Evolutionary conservation across 306 rosid species (phyloP).

Genomic region (Carpinus viminea): DNA sequence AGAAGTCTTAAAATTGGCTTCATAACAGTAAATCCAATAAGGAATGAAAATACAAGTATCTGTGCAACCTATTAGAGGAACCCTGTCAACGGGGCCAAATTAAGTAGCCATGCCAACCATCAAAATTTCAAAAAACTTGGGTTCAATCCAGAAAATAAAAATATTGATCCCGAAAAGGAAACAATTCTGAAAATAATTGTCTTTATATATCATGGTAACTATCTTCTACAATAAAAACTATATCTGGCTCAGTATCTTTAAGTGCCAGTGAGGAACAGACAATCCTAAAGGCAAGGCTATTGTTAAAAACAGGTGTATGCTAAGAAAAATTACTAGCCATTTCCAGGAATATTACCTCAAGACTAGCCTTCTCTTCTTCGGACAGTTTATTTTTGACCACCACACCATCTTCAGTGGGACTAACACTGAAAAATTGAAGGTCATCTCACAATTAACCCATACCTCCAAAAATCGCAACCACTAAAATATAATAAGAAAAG

Average conservation of each 20-base stretch:
- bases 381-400: conserved; percentile 60
- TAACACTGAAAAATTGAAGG: conserved; percentile 49
- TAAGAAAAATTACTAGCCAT: not conserved
- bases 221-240: not conserved
- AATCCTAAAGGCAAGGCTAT: not conserved
- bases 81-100: not conserved
- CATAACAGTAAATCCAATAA: not conserved
- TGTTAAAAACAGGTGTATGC: not conserved
- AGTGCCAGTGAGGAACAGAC: not conserved
- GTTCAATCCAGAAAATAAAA: not conserved
- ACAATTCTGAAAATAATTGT: not conserved
- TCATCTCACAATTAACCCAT: conserved; percentile 32
- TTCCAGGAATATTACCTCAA: conserved; percentile 61
- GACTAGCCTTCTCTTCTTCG: conserved; percentile 62
- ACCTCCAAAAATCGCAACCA: conserved; percentile 26
- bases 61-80: not conserved
- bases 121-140: not conserved
- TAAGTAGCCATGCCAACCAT: not conserved
- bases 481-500: conserved; percentile 3
- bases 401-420: conserved; percentile 60
- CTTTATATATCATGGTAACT: not conserved
- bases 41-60: not conserved
- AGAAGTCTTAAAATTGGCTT: not conserved
- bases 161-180: not conserved
- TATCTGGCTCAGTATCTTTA: not conserved